A percentile compares a stretch with the other conserved stretches of the same genome.
These are phyloP conservation scores for Microbotryum scabiosae DNA, from an alignment of 1,284 basidiomycete species.

Conservation along the genomic window DNA sequence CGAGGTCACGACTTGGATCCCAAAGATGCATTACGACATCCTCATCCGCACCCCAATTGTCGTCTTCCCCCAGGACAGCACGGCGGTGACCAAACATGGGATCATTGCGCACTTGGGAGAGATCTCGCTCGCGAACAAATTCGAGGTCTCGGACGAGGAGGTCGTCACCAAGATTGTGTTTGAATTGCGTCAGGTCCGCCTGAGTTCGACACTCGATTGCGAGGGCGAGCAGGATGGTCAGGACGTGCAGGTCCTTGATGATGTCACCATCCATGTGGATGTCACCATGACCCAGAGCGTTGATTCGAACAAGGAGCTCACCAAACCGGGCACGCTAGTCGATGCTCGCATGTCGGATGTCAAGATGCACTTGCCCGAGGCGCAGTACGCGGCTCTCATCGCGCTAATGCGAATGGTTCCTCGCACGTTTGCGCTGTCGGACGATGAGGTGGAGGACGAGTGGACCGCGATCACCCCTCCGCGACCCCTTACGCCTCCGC, in stretches of 20 bases:
- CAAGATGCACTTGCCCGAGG: constrained; percentile 76
- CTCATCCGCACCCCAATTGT: constrained; percentile 88
- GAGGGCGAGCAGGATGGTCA: constrained; percentile 42
- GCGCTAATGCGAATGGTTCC: constrained; percentile 65
- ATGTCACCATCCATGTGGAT: constrained; percentile 70
- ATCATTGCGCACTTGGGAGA: constrained; percentile 82
- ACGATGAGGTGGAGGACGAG: constrained; percentile 38
- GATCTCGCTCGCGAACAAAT: constrained; percentile 73
- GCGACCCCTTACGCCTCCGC: constrained; percentile 30
- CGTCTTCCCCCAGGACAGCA: constrained; percentile 69
- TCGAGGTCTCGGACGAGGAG: constrained; percentile 49
- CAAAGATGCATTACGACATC: constrained; percentile 79
- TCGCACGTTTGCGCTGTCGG: constrained; percentile 48
- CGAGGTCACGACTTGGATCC: constrained; percentile 44
- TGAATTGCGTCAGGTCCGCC: constrained; percentile 73
- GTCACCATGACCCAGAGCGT: constrained; percentile 56
- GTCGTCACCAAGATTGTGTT: constrained; percentile 58
- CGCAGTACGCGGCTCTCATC: constrained; percentile 77
- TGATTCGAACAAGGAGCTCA: constrained; percentile 39
- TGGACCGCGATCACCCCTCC: constrained; percentile 11
- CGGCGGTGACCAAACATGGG: constrained; percentile 53
- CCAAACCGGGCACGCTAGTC: constrained; percentile 35
- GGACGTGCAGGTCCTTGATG: constrained; percentile 77
- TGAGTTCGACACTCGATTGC: constrained; percentile 60
- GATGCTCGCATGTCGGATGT: constrained; percentile 77